A percentile compares a stretch with the other conserved stretches of the same genome.
phyloP scores from a whole-genome alignment of 768 basidiomycete genomes.

The Leccinum variicolor region DNA sequence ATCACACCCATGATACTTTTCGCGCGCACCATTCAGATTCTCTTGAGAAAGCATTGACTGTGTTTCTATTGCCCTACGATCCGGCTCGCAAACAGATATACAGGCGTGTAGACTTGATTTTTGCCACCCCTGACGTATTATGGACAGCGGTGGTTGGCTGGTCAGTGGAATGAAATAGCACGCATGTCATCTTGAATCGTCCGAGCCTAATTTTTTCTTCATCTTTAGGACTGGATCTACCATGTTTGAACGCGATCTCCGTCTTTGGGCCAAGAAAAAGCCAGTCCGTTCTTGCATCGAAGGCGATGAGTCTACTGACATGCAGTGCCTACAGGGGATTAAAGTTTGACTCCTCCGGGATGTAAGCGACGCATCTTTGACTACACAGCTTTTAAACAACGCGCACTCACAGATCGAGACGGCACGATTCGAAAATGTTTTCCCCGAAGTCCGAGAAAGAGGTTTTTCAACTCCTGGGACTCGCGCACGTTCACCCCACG shows the following conservation, averaged over 20 bases:
- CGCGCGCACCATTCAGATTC: conserved; percentile 69
- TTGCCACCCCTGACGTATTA: conserved; percentile 71
- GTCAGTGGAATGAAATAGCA: conserved; percentile 35
- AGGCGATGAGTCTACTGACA: neutral
- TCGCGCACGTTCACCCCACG: conserved; percentile 68
- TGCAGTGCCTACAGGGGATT: conserved; percentile 48
- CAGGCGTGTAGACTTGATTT: conserved; percentile 82
- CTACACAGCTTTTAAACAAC: neutral
- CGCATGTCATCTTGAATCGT: neutral
- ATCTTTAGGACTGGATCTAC: conserved; percentile 74
- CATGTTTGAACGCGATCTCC: conserved; percentile 85
- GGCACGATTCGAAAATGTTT: conserved; percentile 59
- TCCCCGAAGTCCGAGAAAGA: conserved; percentile 65
- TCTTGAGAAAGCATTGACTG: conserved; percentile 80
- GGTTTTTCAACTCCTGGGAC: conserved; percentile 66
- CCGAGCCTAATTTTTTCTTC: neutral
- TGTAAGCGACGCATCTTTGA: conserved; percentile 44
- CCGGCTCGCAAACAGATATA: conserved; percentile 39
- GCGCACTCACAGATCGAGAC: conserved; percentile 38
- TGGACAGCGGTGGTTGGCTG: conserved; percentile 91
- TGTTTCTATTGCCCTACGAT: conserved; percentile 60
- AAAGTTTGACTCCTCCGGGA: conserved; percentile 81
- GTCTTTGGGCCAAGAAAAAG: conserved; percentile 69
- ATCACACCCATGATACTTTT: conserved; percentile 52
- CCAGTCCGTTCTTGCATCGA: conserved; percentile 21